Evolutionary conservation across 2,329 filamentous ascomycete genomes (phyloP).

Genomic region (Penicillium digitatum): DNA sequence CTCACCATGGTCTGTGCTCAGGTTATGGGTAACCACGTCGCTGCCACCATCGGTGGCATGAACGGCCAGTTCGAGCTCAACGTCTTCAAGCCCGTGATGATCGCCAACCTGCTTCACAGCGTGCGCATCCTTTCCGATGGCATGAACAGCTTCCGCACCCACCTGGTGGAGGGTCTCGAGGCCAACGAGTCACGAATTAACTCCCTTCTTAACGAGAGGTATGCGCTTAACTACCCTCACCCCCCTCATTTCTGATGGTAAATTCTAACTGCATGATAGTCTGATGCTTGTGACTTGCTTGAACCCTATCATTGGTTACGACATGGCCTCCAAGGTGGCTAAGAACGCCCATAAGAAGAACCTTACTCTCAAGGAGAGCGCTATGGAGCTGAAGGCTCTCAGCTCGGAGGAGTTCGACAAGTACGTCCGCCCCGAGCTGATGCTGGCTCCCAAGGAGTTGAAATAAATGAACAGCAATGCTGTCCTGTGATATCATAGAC

Average conservation of each 20-base stretch:
- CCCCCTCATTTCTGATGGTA: conserved; percentile 4
- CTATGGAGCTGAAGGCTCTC: conserved; percentile 86
- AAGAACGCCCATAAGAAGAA: conserved; percentile 99
- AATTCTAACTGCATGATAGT: conserved; percentile 47
- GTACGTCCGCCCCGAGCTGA: conserved; percentile 87
- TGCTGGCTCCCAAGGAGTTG: conserved; percentile 77
- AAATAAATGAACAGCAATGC: conserved; percentile 41
- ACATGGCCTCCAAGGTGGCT: conserved; percentile 94
- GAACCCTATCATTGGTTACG: conserved; percentile 95
- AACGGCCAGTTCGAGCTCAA: conserved; percentile 99
- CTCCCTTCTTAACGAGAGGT: conserved; percentile 91
- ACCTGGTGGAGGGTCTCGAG: conserved; percentile 80
- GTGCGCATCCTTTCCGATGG: conserved; percentile 80
- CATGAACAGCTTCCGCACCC: conserved; percentile 93
- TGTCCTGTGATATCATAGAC: conserved; percentile 21
- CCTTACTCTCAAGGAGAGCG: conserved; percentile 85
- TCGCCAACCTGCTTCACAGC: conserved; percentile 92
- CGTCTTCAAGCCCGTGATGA: conserved; percentile 96
- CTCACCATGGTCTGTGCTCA: conserved; percentile 97
- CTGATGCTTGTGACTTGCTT: conserved; percentile 98
- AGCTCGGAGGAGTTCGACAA: conserved; percentile 86
- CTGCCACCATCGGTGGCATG: conserved; percentile 88
- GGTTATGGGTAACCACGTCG: conserved; percentile 95
- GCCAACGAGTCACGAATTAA: conserved; percentile 92
- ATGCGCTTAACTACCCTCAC: conserved; percentile 37